Evolutionary conservation across 108 stramenopile genomes (phyloP).

Genomic region (Cyclotella sp.): DNA sequence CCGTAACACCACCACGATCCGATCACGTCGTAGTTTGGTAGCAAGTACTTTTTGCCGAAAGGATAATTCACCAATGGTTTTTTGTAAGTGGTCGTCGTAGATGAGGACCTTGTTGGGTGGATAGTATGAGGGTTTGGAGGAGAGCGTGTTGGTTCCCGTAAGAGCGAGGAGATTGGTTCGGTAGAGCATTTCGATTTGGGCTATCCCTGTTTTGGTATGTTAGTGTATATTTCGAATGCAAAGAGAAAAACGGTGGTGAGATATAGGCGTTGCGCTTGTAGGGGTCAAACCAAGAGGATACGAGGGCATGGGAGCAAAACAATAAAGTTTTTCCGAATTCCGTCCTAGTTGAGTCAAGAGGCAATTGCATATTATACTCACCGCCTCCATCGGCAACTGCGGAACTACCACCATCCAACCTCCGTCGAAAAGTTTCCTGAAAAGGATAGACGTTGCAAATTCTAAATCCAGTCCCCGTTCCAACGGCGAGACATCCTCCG

Average conservation of each 20-base stretch:
- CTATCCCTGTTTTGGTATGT: slow-evolving; percentile 78
- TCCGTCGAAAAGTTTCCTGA: slow-evolving; percentile 84
- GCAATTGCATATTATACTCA: slow-evolving; percentile 7
- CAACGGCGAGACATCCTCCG: slow-evolving; percentile 88
- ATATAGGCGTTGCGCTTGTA: no score
- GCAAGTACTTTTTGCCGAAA: slow-evolving; percentile 91
- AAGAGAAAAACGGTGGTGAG: slow-evolving; percentile 2
- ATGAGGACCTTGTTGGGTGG: slow-evolving; percentile 98
- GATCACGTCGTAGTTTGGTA: slow-evolving; percentile 93
- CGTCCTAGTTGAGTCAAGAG: neutral
- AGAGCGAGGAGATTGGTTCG: slow-evolving; percentile 98
- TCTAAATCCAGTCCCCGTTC: slow-evolving; percentile 92
- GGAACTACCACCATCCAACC: slow-evolving; percentile 34
- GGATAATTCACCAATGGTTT: slow-evolving; percentile 93
- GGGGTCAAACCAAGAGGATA: no score
- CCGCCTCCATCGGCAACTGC: slow-evolving; percentile 35
- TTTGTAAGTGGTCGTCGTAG: slow-evolving; percentile 97
- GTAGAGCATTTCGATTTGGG: slow-evolving; percentile 98
- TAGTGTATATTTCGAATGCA: neutral
- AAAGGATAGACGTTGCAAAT: slow-evolving; percentile 97
- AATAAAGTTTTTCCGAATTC: neutral
- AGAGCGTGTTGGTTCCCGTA: slow-evolving; percentile 81
- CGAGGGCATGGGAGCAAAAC: slow-evolving; percentile 25
- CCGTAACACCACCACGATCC: slow-evolving; percentile 94
- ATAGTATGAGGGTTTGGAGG: slow-evolving; percentile 83